Evolutionary conservation across 2,329 filamentous ascomycete genomes (phyloP).

Genomic region (Penicillium thymicola): DNA sequence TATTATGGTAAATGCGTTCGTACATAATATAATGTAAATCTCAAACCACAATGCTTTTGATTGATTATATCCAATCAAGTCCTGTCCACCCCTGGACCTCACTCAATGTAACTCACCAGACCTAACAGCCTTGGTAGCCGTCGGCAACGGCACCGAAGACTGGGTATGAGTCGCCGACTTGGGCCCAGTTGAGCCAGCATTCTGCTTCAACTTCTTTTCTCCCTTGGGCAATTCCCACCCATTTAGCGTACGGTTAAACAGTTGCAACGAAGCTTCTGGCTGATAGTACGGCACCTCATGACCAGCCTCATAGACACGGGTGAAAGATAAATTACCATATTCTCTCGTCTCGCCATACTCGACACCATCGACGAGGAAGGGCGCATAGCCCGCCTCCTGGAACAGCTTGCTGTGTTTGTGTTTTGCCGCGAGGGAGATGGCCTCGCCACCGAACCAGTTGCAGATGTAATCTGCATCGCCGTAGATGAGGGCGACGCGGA

Average conservation of each 20-base stretch:
- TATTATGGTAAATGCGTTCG: background rate
- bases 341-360: slow-evolving; percentile 71
- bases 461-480: slow-evolving; percentile 58
- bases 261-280: slow-evolving; percentile 57
- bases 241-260: slow-evolving; percentile 60
- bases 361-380: slow-evolving; percentile 64
- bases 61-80: background rate
- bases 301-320: slow-evolving; percentile 63
- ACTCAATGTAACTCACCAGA: too few species aligned
- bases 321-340: slow-evolving; percentile 70
- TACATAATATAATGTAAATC: background rate
- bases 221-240: slow-evolving; percentile 58
- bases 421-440: slow-evolving; percentile 61
- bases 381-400: slow-evolving; percentile 65
- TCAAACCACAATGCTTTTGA: background rate
- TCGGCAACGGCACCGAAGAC: slow-evolving; percentile 36
- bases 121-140: slow-evolving; percentile 1
- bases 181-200: slow-evolving; percentile 43
- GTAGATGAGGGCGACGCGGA: slow-evolving; percentile 70
- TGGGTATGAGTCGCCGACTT: slow-evolving; percentile 47
- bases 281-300: slow-evolving; percentile 60
- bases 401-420: slow-evolving; percentile 56
- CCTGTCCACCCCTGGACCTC: background rate
- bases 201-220: slow-evolving; percentile 27
- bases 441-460: slow-evolving; percentile 68